Evolutionary conservation across 1,139 yeast species (phyloP), one percentile per base, ranked within the genome.

Genomic region (Magnusiomyces ingens): DNA sequence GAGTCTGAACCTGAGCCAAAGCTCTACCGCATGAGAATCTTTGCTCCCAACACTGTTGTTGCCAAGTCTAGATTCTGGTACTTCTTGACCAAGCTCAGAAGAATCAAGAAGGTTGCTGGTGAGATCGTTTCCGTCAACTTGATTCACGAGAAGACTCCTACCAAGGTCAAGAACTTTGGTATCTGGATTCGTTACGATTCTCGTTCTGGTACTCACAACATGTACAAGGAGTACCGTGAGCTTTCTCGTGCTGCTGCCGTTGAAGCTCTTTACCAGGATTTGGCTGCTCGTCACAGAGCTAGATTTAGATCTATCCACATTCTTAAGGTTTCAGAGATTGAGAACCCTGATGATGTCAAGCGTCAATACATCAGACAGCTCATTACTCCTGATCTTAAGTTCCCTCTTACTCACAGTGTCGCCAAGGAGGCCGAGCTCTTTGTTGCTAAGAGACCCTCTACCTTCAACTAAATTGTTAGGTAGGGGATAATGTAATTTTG

Each of bases 61-160:
- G 99, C 99, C 76, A 93, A 93, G 85, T 93, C 99, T 73, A 93
- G 99, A 82, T 93, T 90, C 96, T 93, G 99, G 99, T 94, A 93
- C 84, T 93, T 93, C 83, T 85, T 93, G 81, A 96, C 91, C 81
- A 90, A 90, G 80, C 86, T 93, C 78, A 95, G 94, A 87, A 93
- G 95, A 84, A 96, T 93, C 75, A 93, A 93, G 93, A 90, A 88
- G 84, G 94, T 99, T 71, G 89, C 96, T 71, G 99, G 99, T 85
- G 99, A 93, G 82, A 81, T 93, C 73, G 96, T 93, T 70, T 81
- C 97, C 64, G 84, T 93, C 71, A 90, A 89, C 84, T 78, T 78
- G 73, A 87, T 94, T 76, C 74, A 85, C 74, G 99, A 93, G 82
- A 81, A 91, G 75, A 89, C 82, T 82, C 99, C 99, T 79, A 88